phyloP scores from a whole-genome alignment of 2,329 filamentous ascomycete genomes.

The Fusarium sp. region DNA sequence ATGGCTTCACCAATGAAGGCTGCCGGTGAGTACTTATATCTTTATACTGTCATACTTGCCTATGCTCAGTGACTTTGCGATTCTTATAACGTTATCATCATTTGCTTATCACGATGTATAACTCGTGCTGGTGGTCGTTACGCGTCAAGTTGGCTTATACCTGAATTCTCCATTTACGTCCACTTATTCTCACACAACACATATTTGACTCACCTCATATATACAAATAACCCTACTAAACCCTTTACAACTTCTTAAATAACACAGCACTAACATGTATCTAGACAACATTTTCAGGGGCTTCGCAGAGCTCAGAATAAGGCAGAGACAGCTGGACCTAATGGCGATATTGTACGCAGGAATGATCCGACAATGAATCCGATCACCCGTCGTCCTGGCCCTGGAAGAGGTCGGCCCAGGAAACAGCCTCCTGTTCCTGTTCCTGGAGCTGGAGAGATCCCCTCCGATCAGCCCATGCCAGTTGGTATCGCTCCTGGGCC shows the following conservation, averaged over 20 bases:
- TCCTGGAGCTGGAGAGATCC: constrained; percentile 14
- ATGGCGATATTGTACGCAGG: constrained; percentile 50
- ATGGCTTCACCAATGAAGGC: constrained; percentile 72
- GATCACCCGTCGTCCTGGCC: constrained; percentile 68
- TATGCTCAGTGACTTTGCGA: background rate
- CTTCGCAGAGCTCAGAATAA: constrained; percentile 66
- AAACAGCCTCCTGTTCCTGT: constrained; percentile 52
- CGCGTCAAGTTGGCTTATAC: constrained; percentile 23
- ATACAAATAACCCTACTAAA: background rate
- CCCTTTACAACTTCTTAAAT: too few species aligned
- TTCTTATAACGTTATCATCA: background rate
- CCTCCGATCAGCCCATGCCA: constrained; percentile 13
- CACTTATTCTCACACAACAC: background rate
- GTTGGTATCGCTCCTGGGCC: constrained; percentile 4
- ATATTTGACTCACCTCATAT: background rate
- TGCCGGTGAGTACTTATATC: constrained; percentile 62
- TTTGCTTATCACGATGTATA: constrained; percentile 4
- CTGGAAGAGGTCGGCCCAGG: constrained; percentile 63
- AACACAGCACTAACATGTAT: constrained; percentile 22
- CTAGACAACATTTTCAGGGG: constrained; percentile 70
- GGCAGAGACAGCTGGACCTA: constrained; percentile 52
- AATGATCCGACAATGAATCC: constrained; percentile 65
- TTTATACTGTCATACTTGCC: constrained; percentile 2
- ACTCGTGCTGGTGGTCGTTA: constrained; percentile 5
- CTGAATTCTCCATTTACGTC: background rate